phyloP scores from a whole-genome alignment of 805 yeast species.

The Candida ovalis region DNA sequence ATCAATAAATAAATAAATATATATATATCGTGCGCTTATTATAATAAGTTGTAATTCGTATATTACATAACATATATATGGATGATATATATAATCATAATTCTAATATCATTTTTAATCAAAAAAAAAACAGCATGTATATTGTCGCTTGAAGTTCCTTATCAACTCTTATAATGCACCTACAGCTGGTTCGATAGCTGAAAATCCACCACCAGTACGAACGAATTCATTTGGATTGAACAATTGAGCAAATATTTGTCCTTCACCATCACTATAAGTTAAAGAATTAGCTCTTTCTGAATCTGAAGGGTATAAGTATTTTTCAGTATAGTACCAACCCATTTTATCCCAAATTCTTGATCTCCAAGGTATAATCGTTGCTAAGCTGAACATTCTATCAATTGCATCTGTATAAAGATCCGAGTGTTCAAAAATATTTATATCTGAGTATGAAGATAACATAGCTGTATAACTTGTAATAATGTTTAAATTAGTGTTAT shows the following conservation, averaged over 20 bases:
- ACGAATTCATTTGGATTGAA: background rate
- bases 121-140: no score
- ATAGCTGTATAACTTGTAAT: slow-evolving; percentile 9
- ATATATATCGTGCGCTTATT: no score
- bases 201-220: background rate
- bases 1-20: no score
- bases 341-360: slow-evolving; percentile 13
- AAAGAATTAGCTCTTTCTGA: background rate
- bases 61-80: no score
- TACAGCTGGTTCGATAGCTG: no score
- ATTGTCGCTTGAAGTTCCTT: no score
- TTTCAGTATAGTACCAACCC: slow-evolving; percentile 15
- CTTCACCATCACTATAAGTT: background rate
- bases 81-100: no score
- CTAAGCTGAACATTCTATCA: slow-evolving; percentile 6
- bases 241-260: background rate
- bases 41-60: no score
- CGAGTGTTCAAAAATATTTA: slow-evolving; percentile 5
- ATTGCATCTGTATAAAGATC: slow-evolving; percentile 5
- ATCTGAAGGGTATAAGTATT: background rate
- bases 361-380: slow-evolving; percentile 12
- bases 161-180: no score
- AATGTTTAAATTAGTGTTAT: slow-evolving; percentile 2
- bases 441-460: background rate
- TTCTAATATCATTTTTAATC: no score